Evolutionary conservation across 2,329 filamentous ascomycete genomes (phyloP), one percentile per base, ranked within the genome.

Genomic region (Tolypocladium cylindrosporum): DNA sequence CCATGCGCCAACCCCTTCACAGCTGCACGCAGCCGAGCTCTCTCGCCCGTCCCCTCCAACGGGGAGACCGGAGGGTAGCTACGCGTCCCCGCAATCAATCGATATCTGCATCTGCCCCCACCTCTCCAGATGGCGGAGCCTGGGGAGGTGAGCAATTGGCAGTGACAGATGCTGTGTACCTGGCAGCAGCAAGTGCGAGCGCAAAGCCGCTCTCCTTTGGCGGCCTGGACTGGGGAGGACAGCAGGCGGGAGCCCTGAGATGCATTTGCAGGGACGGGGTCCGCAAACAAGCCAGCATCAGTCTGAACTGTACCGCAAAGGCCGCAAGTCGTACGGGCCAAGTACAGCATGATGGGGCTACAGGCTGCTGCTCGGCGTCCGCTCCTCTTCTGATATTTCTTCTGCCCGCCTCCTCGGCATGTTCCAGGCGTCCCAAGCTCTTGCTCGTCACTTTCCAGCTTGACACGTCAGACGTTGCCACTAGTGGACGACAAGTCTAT

Each of bases 281-380:
- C 19, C 34, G 31, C 41, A 31, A 55, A 43, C 31, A 45, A 21
- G 31, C 31, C 19, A 48, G 41, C 39, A 24, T 43, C 24, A 9
- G 41, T 31, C 41, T 48, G 50, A 42, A 48, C 42, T 31, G 58
- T 42, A 55, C 48, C 34, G 45, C 34, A 50, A 42, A 27, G 58
- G 41, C 58, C 36, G 41, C 58, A 48, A 58, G 56, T 58, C 56
- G 54, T 43, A 60, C 59, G 50, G 42, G 41, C 39, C 39, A 56
- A 19, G 56, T 55, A 55, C 56, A 50, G 24, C 59, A 55, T 50
- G 50, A 51, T 21, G 52, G 50, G 51, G 54, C 55, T 51, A 45
- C 41, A 52, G 43, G 8, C 40, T 40, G 40, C 50, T 41, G n/a
- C 39, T 37, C 27, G 40, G 37, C 2, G 40, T 16, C 19, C 34